Evolutionary conservation across 805 yeast species (phyloP), one percentile per base, ranked within the genome.

Genomic region (Candida qinlingensis): DNA sequence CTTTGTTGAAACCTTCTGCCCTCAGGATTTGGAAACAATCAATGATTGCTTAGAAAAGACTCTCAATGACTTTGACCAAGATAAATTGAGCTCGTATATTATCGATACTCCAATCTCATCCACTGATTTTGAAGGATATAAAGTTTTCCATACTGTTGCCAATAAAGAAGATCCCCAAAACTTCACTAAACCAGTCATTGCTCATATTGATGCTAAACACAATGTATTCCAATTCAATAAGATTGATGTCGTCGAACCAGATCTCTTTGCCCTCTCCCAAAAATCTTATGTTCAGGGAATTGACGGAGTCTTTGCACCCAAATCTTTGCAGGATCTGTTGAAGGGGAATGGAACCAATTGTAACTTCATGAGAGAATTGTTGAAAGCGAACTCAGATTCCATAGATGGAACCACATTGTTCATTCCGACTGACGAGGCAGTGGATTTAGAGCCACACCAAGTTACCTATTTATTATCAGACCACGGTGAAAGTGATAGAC

Each of bases 231-330:
- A 71, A 19, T 72, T 79, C 40, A 76, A 75, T 48, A 61, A 63
- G 5, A 65, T 77, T 0, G 64, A 69, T n/a, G 77, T 85, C 4
- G 72, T 83, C 1, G 85, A 80, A 27, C 64, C 73, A 1, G 84
- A 85, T 58, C 61, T 80, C 28, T 66, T 63, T 45, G 88, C 94
- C 2, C 72, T 73, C 45, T 77, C 80, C 41, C 87, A 83, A 56
- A 73, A 80, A 55, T 79, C 91, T 0, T 77, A 76, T 30, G 78
- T 88, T 10, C 88, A 85, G 50, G 89, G 86, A 1, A 70, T 85
- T 2, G 79, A 78, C 48, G 56, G 66, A 13, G 56, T 76, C 9
- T 53, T 85, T 1, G 68, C 71, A 11, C 36, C 57, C 33, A 66
- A 66, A 58, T 67, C 67, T 42, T 52, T 70, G 19, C 73, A 4